phyloP scores from a whole-genome alignment of 306 rosid genomes.

The Rosa multiflora region DNA sequence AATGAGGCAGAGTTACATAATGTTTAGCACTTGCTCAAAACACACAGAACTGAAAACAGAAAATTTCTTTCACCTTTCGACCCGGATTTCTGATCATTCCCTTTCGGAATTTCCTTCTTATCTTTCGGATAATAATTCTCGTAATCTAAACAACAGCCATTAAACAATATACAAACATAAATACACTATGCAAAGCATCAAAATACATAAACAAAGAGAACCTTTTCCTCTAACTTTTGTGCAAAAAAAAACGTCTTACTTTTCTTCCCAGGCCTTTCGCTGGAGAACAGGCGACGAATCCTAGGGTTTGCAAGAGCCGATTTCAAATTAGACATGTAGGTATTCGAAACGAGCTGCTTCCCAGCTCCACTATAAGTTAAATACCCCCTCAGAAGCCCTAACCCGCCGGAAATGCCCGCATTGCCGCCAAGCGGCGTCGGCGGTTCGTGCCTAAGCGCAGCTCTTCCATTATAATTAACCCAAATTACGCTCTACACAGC shows the following conservation, averaged over 20 bases:
- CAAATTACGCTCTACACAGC: conserved; percentile 22
- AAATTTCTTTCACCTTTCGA: conserved; percentile 30
- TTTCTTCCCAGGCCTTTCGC: conserved; percentile 23
- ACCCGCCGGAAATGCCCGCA: conserved; percentile 18
- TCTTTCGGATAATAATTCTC: conserved; percentile 40
- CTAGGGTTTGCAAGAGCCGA: conserved; percentile 28
- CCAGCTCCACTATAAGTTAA: conserved; percentile 20
- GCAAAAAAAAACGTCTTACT: conserved; percentile 6
- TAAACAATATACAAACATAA: background rate
- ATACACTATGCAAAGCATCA: background rate
- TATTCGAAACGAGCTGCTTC: conserved; percentile 28
- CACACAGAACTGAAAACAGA: background rate
- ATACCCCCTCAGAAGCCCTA: conserved; percentile 25
- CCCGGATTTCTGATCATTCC: conserved; percentile 26
- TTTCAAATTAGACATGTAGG: conserved; percentile 18
- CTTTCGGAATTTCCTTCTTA: conserved; percentile 32
- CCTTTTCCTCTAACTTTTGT: background rate
- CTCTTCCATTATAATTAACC: conserved; percentile 21
- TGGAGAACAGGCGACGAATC: conserved; percentile 29
- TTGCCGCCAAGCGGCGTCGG: conserved; percentile 8
- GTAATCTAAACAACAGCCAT: conserved; percentile 22
- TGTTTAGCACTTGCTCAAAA: background rate
- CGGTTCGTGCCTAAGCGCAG: background rate
- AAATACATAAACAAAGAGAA: background rate
- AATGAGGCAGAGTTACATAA: background rate